Conservation (phyloP, 78 protist genomes). For the Planoprotostelium fungivorum region DNA sequence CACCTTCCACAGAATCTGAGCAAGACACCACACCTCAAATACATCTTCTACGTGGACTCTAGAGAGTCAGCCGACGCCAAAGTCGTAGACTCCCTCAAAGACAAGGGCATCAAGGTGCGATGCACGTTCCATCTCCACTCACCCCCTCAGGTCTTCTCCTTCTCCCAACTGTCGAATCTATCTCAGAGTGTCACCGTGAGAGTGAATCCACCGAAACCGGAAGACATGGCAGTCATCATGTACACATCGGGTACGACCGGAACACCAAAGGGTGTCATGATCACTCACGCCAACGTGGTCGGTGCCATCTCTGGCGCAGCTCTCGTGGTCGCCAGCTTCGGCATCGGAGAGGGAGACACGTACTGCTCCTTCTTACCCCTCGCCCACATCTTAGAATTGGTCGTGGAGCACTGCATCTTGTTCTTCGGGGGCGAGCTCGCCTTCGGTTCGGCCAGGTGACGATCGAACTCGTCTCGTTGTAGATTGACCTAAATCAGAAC, state of each 20-base stretch:
- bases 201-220: constrained; percentile 8
- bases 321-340: neutral
- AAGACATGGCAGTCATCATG: constrained; percentile 12
- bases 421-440: neutral
- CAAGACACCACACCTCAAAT: neutral
- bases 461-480: neutral
- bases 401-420: constrained; percentile 4
- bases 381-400: constrained; percentile 91
- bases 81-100: neutral
- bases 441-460: neutral
- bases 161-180: neutral
- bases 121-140: neutral
- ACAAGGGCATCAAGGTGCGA: neutral
- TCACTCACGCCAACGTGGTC: constrained; percentile 40
- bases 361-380: constrained; percentile 89
- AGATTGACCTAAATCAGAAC: neutral
- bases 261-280: constrained; percentile 58
- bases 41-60: neutral
- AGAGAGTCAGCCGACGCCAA: neutral
- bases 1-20: neutral
- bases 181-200: neutral
- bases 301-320: constrained; percentile 36
- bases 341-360: constrained; percentile 25
- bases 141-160: neutral
- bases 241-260: constrained; percentile 70